These are phyloP conservation scores for Arachis monticola DNA, from an alignment of 331 rosid genomes.

Conservation along the genomic window DNA sequence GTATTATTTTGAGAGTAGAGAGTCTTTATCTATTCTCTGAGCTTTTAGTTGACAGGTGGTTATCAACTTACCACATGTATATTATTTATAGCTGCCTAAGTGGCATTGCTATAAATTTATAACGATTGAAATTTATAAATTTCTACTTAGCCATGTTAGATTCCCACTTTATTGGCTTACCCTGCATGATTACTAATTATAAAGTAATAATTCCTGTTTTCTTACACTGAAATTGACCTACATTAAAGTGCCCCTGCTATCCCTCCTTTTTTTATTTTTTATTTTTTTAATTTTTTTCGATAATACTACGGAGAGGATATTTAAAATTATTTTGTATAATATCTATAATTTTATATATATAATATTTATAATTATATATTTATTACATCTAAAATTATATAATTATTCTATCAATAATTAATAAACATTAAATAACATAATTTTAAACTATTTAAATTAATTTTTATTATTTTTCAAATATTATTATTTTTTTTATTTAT, in stretches of 20 bases:
- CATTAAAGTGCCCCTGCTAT: not conserved
- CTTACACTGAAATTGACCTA: not conserved
- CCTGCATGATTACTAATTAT: not conserved
- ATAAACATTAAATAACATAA: no score
- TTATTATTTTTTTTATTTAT: no score
- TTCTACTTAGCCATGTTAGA: not conserved
- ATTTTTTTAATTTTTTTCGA: no score
- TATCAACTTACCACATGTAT: not conserved
- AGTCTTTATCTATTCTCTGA: not conserved
- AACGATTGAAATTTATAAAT: not conserved
- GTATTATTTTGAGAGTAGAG: not conserved
- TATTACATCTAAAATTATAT: no score
- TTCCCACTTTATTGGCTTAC: not conserved
- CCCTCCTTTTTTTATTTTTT: no score
- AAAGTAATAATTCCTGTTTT: not conserved
- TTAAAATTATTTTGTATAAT: no score
- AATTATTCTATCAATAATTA: no score
- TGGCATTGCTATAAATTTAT: not conserved
- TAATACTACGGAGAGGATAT: no score
- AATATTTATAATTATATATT: no score
- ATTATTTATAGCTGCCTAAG: not conserved
- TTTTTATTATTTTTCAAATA: no score
- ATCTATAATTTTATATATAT: no score
- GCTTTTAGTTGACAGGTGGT: not conserved
- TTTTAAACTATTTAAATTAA: no score